Evolutionary conservation across 1,139 yeast species (phyloP).

Genomic region (Meyerozyma carpophila): DNA sequence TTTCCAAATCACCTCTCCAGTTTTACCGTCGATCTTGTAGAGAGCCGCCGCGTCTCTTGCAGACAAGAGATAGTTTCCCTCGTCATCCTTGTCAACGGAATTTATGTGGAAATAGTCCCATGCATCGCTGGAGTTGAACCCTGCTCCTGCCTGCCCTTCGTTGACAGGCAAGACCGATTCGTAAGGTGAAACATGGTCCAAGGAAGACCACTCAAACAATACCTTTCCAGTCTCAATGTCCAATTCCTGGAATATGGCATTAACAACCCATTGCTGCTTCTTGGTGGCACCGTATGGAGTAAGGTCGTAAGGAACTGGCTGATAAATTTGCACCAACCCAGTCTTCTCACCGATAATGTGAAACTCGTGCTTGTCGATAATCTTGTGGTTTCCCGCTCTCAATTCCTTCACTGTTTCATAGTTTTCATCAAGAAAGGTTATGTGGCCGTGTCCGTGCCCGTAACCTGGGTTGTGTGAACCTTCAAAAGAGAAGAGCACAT

Average conservation of each 20-base stretch:
- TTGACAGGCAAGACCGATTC: slow-evolving; percentile 23
- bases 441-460: slow-evolving; percentile 36
- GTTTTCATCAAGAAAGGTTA: slow-evolving; percentile 21
- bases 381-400: slow-evolving; percentile 26
- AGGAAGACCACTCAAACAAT: slow-evolving; percentile 32
- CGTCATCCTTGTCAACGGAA: slow-evolving; percentile 33
- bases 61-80: slow-evolving; percentile 31
- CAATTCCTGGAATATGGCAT: slow-evolving; percentile 29
- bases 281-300: slow-evolving; percentile 17
- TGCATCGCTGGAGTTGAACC: slow-evolving; percentile 28
- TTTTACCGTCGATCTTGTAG: slow-evolving; percentile 29
- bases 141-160: slow-evolving; percentile 26
- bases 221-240: slow-evolving; percentile 31
- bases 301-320: slow-evolving; percentile 23
- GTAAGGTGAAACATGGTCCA: slow-evolving; percentile 29
- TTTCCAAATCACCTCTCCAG: slow-evolving; percentile 34
- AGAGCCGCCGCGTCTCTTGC: slow-evolving; percentile 31
- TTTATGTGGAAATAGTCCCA: slow-evolving; percentile 41
- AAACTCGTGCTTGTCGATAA: slow-evolving; percentile 30
- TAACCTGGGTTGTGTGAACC: slow-evolving; percentile 26
- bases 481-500: slow-evolving; percentile 25
- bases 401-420: slow-evolving; percentile 24
- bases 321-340: slow-evolving; percentile 25
- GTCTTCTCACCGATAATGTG: slow-evolving; percentile 22
- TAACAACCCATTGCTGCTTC: slow-evolving; percentile 27